These are phyloP conservation scores for Eutypa lata DNA, from an alignment of 2,329 filamentous ascomycete genomes.

Conservation along the genomic window DNA sequence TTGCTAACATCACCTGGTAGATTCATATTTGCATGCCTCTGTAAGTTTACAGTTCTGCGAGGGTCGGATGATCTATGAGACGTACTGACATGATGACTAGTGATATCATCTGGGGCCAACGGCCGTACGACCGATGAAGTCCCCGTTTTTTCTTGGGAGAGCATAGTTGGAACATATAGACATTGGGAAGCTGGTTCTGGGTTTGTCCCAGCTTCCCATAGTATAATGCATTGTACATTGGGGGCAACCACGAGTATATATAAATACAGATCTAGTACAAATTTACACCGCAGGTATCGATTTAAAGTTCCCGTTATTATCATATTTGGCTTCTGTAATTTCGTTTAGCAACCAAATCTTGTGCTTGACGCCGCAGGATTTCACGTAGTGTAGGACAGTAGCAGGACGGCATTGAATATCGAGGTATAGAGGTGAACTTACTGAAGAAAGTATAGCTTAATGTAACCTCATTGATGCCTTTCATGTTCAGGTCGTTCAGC, in stretches of 20 bases:
- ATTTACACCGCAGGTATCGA: conserved; percentile 14
- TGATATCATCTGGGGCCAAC: conserved; percentile 13
- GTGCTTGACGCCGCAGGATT: too few relatives aligned
- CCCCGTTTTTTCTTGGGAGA: not conserved
- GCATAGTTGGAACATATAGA: not conserved
- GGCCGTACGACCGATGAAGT: conserved; percentile 8
- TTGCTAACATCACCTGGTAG: conserved; percentile 1
- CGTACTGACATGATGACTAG: conserved; percentile 4
- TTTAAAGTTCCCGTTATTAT: conserved; percentile 70
- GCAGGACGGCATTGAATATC: too few relatives aligned
- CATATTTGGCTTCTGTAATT: conserved; percentile 73
- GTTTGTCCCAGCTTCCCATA: not conserved
- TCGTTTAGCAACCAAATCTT: conserved; percentile 4
- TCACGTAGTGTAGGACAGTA: too few relatives aligned
- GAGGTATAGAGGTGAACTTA: conserved; percentile 43
- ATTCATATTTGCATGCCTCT: conserved; percentile 15
- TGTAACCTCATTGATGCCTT: conserved; percentile 89
- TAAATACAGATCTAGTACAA: conserved; percentile 4
- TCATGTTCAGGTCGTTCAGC: conserved; percentile 88
- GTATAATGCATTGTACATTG: not conserved
- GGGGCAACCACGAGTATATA: not conserved
- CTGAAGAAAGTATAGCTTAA: conserved; percentile 98
- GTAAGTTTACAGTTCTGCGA: conserved; percentile 3
- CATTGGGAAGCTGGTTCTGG: not conserved
- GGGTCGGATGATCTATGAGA: not conserved